phyloP scores from a whole-genome alignment of 2,329 filamentous ascomycete species.

The Pseudocercospora fijiensis region DNA sequence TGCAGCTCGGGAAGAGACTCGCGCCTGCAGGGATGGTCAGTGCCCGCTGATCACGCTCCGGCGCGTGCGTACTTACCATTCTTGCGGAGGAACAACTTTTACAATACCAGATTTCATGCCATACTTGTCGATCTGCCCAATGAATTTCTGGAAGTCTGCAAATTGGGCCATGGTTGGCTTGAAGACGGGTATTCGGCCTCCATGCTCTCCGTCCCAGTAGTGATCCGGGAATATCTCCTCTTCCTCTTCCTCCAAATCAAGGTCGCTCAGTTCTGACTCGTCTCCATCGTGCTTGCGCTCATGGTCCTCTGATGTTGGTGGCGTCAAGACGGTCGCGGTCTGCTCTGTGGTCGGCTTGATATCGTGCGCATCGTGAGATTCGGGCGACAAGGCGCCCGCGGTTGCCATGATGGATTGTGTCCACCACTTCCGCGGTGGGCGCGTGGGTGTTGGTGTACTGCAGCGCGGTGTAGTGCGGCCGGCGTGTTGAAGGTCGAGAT shows the following conservation, averaged over 20 bases:
- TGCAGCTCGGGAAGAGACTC: conserved; percentile 74
- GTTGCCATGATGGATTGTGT: conserved; percentile 14
- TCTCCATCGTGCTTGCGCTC: conserved; percentile 44
- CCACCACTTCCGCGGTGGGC: conserved; percentile 3
- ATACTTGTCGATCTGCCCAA: conserved; percentile 85
- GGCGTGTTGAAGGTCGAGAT: conserved; percentile 7
- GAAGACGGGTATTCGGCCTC: conserved; percentile 84
- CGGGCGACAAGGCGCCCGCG: conserved; percentile 28
- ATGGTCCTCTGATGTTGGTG: conserved; percentile 53
- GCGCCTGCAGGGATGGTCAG: conserved; percentile 48
- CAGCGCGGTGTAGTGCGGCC: conserved; percentile 6
- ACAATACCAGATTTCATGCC: conserved; percentile 98
- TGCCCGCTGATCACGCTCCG: conserved; percentile 16
- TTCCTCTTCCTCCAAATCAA: conserved; percentile 48
- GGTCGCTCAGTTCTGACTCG: conserved; percentile 50
- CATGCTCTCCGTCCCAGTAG: conserved; percentile 65
- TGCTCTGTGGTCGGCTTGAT: conserved; percentile 32
- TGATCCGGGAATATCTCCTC: conserved; percentile 74
- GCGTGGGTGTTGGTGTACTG: not conserved
- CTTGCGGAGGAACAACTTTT: conserved; percentile 87
- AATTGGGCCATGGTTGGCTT: conserved; percentile 95
- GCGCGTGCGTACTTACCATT: conserved; percentile 67
- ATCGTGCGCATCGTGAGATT: conserved; percentile 27
- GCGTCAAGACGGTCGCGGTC: conserved; percentile 46
- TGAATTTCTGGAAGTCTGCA: conserved; percentile 86